Conservation (phyloP, 192 early-diverging fungal genomes). For the Backusella luteola region DNA sequence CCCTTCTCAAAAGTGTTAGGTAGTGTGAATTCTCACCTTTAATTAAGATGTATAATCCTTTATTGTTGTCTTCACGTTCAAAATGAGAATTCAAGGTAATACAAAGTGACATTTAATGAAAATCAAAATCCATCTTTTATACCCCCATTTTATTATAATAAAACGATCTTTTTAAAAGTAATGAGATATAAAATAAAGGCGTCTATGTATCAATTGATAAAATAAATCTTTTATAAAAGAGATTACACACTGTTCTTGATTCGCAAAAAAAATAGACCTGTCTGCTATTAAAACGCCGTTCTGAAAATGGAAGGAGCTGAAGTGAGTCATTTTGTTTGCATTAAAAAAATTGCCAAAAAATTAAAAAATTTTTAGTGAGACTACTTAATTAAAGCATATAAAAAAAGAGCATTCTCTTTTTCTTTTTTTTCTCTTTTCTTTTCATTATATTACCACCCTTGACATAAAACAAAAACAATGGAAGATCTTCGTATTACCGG, state of each 20-base stretch:
- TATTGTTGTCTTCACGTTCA: not conserved
- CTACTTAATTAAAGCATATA: not conserved
- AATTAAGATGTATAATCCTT: not conserved
- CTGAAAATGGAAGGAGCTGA: not conserved
- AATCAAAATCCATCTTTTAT: not conserved
- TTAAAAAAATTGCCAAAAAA: not conserved
- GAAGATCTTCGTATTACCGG: slow-evolving; percentile 88
- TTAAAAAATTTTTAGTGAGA: not conserved
- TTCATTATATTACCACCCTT: not conserved
- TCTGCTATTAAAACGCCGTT: not conserved
- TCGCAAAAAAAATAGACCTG: not conserved
- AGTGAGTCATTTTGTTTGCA: slow-evolving; percentile 8
- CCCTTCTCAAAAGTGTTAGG: too few relatives aligned
- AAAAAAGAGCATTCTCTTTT: not conserved
- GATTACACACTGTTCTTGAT: not conserved
- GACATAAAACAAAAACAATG: slow-evolving; percentile 27
- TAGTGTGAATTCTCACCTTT: not conserved
- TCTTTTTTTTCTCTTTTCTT: not conserved
- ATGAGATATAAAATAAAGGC: not conserved
- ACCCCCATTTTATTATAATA: too few relatives aligned
- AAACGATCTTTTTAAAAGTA: too few relatives aligned
- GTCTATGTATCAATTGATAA: not conserved
- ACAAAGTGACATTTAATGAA: not conserved
- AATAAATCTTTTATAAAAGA: not conserved
- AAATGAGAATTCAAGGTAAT: not conserved